phyloP scores from a whole-genome alignment of 305 asterid genomes.

The Fraxinus sp. region DNA sequence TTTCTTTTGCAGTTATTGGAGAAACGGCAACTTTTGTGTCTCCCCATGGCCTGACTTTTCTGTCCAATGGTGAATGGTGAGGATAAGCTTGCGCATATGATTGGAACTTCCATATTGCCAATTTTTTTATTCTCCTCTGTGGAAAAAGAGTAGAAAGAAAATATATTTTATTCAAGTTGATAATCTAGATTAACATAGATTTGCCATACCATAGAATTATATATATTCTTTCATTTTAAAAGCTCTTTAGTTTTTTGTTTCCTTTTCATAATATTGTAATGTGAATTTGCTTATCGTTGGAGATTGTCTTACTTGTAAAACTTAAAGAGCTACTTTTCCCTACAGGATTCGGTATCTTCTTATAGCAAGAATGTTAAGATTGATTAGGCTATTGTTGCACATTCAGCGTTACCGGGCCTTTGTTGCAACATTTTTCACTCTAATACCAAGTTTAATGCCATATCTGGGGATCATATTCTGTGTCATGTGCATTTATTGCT shows the following conservation, averaged over 20 bases:
- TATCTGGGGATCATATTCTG: slow-evolving; percentile 91
- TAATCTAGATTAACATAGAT: neutral
- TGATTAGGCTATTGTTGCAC: slow-evolving; percentile 91
- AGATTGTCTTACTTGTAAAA: slow-evolving; percentile 1
- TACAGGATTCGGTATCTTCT: slow-evolving; percentile 98
- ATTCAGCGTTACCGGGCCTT: slow-evolving; percentile 87
- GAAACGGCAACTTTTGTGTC: slow-evolving; percentile 79
- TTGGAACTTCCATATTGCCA: neutral
- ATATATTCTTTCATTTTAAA: neutral
- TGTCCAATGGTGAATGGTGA: slow-evolving; percentile 98
- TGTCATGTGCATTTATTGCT: slow-evolving; percentile 85
- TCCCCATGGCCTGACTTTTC: slow-evolving; percentile 67
- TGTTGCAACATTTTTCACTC: slow-evolving; percentile 89
- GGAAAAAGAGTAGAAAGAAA: neutral
- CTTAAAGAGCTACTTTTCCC: neutral
- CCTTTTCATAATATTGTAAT: neutral
- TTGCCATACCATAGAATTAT: neutral
- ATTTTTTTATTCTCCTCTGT: neutral
- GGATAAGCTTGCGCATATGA: slow-evolving; percentile 25
- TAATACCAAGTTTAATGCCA: slow-evolving; percentile 95
- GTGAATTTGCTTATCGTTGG: neutral
- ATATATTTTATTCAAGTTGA: neutral
- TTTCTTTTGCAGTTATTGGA: slow-evolving; percentile 78
- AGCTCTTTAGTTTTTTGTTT: neutral
- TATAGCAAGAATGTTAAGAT: slow-evolving; percentile 87